Evolutionary conservation across 495 filamentous ascomycete species (phyloP), one percentile per base, ranked within the genome.

Genomic region (Pyrenula aspistea): DNA sequence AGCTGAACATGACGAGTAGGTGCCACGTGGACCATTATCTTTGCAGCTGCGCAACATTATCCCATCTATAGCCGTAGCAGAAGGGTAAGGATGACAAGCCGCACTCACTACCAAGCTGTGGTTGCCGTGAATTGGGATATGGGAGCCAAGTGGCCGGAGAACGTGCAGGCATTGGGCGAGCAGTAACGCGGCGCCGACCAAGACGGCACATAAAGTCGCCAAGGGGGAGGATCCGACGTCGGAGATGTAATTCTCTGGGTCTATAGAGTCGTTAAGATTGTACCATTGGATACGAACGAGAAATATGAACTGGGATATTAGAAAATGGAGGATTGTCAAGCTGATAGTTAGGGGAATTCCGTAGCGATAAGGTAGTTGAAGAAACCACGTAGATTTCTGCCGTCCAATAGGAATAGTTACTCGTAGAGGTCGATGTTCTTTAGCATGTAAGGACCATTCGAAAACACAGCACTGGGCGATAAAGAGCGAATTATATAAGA

Each of bases 401-500:
- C 56, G 62, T 2, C 1, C 64, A 61, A 58, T 48, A 57, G 55
- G 55, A 57, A 3, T 25, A n/a, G 21, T 54, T 20, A 20, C 55
- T 59, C 50, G 50, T 10, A 52, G 50, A 19, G 19, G n/a, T 20
- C 22, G n/a, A 52, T 24, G 50, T 52, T 52, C 8, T 21, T 52
- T 20, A 24, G 22, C 50, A 24, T 21, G 20, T 4, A 20, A 21
- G 20, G 50, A 52, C 66, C 65, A 71, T 57, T 73, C 70, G 4
- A 62, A 20, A 0, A 62, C 63, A 12, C 56, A 54, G 3, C 64
- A 52, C 61, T 74, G 68, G 47, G 57, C 60, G 2, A 74, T 73
- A 56, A 66, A 67, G n/a, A 73, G 24, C n/a, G 61, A 56, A 56
- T 74, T 78, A 62, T 67, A 70, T n/a, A 57, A 57, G 1, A 80